These are phyloP conservation scores for Chaetomiaceae sp. DNA, from an alignment of 2,329 filamentous ascomycete genomes.

Conservation along the genomic window DNA sequence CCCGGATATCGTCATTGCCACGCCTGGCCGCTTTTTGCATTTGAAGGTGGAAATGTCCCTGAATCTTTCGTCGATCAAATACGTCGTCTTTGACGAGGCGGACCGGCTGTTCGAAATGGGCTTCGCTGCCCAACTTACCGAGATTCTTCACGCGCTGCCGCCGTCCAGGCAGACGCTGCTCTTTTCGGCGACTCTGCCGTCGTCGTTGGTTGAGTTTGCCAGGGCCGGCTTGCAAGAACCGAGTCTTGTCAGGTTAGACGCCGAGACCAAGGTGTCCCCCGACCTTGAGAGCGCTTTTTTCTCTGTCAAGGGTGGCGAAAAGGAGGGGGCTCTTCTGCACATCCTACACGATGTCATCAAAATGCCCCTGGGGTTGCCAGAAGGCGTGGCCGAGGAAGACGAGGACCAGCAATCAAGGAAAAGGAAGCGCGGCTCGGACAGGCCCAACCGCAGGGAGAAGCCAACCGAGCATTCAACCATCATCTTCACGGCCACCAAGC, in stretches of 20 bases:
- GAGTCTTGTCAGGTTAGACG: conserved; percentile 81
- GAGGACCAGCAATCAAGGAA: conserved; percentile 58
- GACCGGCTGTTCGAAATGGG: conserved; percentile 98
- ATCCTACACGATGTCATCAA: conserved; percentile 89
- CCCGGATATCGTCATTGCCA: conserved; percentile 95
- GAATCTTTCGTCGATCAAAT: conserved; percentile 84
- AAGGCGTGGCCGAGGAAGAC: conserved; percentile 40
- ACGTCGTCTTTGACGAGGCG: conserved; percentile 96
- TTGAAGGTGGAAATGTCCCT: conserved; percentile 94
- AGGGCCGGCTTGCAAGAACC: conserved; percentile 90
- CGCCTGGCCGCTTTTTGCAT: conserved; percentile 92
- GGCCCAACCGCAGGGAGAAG: conserved; percentile 56
- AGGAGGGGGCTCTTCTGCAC: conserved; percentile 87
- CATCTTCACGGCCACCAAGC: conserved; percentile 90
- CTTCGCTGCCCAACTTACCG: conserved; percentile 86
- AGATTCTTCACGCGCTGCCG: conserved; percentile 87
- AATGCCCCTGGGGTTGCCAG: conserved; percentile 68
- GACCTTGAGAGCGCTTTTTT: conserved; percentile 97
- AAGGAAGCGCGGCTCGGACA: conserved; percentile 60
- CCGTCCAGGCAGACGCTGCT: conserved; percentile 81
- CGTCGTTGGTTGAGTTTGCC: conserved; percentile 92
- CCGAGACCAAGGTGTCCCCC: conserved; percentile 92
- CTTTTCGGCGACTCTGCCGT: conserved; percentile 92
- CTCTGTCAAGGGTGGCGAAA: conserved; percentile 84
- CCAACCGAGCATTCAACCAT: conserved; percentile 91